Conservation (phyloP, 2,329 filamentous ascomycete genomes). For the Colletotrichum destructivum region DNA sequence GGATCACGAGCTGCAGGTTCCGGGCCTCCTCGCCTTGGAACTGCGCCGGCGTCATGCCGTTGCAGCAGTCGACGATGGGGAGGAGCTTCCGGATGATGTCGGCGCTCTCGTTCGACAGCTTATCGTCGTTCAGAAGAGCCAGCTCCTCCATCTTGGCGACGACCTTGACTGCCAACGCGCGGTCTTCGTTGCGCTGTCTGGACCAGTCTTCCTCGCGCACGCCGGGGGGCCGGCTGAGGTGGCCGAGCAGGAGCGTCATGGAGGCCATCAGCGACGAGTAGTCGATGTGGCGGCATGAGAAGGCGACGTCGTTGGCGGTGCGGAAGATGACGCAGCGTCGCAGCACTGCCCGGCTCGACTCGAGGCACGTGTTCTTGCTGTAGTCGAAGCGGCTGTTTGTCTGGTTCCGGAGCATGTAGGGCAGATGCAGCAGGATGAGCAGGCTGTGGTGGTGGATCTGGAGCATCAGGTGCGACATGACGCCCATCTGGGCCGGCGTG, state of each 20-base stretch:
- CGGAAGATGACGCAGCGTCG: constrained; percentile 65
- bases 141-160: constrained; percentile 57
- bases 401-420: constrained; percentile 64
- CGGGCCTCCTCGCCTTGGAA: constrained; percentile 40
- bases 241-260: constrained; percentile 66
- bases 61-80: constrained; percentile 54
- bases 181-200: constrained; percentile 53
- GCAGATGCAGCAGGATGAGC: constrained; percentile 68
- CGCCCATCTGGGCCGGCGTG: constrained; percentile 38
- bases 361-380: constrained; percentile 64
- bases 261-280: constrained; percentile 67
- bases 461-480: constrained; percentile 55
- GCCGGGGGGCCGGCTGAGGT: constrained; percentile 54
- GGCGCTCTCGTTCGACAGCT: constrained; percentile 58
- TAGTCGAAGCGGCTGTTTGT: constrained; percentile 60
- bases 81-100: constrained; percentile 60
- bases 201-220: constrained; percentile 44
- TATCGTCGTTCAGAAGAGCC: constrained; percentile 56
- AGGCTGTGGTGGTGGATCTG: constrained; percentile 68
- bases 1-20: constrained; percentile 58
- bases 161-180: constrained; percentile 51
- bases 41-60: constrained; percentile 11
- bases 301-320: constrained; percentile 52
- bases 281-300: constrained; percentile 65
- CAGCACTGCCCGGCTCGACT: constrained; percentile 66